Evolutionary conservation across 257 asterid species (phyloP), one percentile per base, ranked within the genome.

Genomic region (Schizonepeta tenuifolia): DNA sequence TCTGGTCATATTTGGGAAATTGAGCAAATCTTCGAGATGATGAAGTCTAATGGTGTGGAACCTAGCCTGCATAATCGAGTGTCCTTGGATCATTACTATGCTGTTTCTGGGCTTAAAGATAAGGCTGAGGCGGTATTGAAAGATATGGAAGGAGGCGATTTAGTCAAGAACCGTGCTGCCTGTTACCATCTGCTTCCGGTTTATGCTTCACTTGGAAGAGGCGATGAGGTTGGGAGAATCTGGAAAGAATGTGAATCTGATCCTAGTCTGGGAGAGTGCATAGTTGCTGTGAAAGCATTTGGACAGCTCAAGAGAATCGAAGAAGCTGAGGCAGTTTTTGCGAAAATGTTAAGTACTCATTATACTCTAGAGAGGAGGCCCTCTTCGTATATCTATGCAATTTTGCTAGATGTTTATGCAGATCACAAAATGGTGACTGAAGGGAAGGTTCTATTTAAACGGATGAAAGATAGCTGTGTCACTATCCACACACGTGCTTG

Each of bases 221-320:
- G 76, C 0, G 83, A 83, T n/a, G 91, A 86, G 22, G 97, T 93
- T 14, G 78, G 55, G 44, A 79, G 92, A 66, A 75, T 92, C 71
- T 92, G 98, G 96, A 62, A 77, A 70, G 75, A 67, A 43, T 83
- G 89, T 73, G 86, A 83, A 72, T 77, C 93, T 24, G 64, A 80
- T 24, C 88, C 93, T 24, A 26, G 71, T 3, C n/a, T 75, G 21
- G 46, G n/a, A 5, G 96, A 89, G 69, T 86, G 87, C 69, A 13
- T 73, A 50, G 84, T 92, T 46, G 84, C 94, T 36, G 94, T 92
- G 43, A 78, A 75, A 76, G 96, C 98, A 28, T 90, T 87, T 88
- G 98, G 98, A 11, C 77, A 75, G 60, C 83, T 90, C 17, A 74
- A 82, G 15, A 84, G 69, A 51, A 75, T 94, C 44, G 84, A 88